Conservation (phyloP, 495 filamentous ascomycete species). For the Aspergillus saccharolyticus region DNA sequence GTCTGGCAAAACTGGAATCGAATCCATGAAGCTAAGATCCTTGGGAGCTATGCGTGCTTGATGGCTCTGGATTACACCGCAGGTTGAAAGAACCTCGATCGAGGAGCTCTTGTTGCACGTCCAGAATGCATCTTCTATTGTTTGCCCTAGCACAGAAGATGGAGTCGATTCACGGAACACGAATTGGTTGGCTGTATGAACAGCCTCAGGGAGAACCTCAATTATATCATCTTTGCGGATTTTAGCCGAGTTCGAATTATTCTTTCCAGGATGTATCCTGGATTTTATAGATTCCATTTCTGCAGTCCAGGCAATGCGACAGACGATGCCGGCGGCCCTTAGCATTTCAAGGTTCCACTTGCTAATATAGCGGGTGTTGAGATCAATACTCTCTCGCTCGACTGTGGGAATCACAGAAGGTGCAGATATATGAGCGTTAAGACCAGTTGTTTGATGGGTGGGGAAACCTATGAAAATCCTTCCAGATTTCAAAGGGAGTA, state of each 20-base stretch:
- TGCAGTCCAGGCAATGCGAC: conserved; percentile 76
- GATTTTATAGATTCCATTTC: conserved; percentile 74
- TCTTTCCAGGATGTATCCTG: conserved; percentile 27
- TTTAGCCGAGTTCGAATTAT: conserved; percentile 46
- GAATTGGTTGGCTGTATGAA: conserved; percentile 69
- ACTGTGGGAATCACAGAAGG: conserved; percentile 97
- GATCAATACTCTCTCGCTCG: conserved; percentile 94
- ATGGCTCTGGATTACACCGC: conserved; percentile 72
- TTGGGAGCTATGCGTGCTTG: conserved; percentile 75
- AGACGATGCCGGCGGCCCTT: conserved; percentile 81
- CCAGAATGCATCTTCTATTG: conserved; percentile 94
- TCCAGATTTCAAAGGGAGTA: conserved; percentile 83
- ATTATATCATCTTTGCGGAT: conserved; percentile 57
- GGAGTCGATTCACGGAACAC: conserved; percentile 86
- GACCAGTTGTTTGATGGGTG: conserved; percentile 91
- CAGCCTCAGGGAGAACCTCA: conserved; percentile 67
- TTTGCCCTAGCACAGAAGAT: conserved; percentile 67
- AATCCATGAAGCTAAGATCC: conserved; percentile 81
- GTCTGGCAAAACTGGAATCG: conserved; percentile 82
- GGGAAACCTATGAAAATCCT: conserved; percentile 97
- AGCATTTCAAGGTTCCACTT: conserved; percentile 97
- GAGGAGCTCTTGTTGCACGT: conserved; percentile 71
- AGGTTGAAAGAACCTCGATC: conserved; percentile 83
- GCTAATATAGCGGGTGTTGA: conserved; percentile 89
- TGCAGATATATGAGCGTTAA: conserved; percentile 95